A percentile compares a stretch with the other conserved stretches of the same genome.
phyloP scores from a whole-genome alignment of 1,284 basidiomycete species.

The Sanguinoderma infundibulare region DNA sequence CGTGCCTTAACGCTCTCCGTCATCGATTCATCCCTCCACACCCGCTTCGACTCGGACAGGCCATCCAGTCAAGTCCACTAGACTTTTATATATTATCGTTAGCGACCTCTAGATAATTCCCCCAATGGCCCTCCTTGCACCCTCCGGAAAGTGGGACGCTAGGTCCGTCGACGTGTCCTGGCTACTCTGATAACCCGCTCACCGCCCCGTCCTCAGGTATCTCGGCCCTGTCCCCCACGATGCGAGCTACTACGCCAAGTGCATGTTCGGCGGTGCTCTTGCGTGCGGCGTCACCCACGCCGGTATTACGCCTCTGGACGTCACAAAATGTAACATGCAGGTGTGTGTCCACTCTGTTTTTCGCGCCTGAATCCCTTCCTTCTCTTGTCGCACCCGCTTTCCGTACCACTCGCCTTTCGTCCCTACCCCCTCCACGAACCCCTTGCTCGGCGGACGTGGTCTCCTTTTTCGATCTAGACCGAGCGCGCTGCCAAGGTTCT shows the following conservation, averaged over 20 bases:
- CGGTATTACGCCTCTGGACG: constrained; percentile 91
- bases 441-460: too few relatives aligned
- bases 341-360: too few relatives aligned
- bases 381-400: constrained; percentile 19
- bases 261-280: constrained; percentile 88
- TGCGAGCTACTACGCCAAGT: constrained; percentile 74
- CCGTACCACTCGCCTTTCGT: background rate
- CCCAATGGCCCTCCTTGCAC: constrained; percentile 39
- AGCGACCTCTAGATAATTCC: constrained; percentile 35
- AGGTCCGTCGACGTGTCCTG: constrained; percentile 45
- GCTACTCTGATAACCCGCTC: constrained; percentile 10
- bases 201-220: constrained; percentile 45
- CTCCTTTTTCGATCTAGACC: too few relatives aligned
- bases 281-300: constrained; percentile 96
- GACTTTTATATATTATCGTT: constrained; percentile 24
- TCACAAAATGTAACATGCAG: constrained; percentile 99
- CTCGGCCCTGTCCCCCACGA: constrained; percentile 78
- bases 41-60: constrained; percentile 35
- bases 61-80: constrained; percentile 35
- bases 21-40: background rate
- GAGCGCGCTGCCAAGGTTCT: too few relatives aligned
- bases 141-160: constrained; percentile 70
- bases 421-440: too few relatives aligned
- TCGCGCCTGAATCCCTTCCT: too few relatives aligned
- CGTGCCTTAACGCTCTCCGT: constrained; percentile 10